Conservation (phyloP, 345 rosid genomes). For the Brassica napus region Da-Ae NC_063446.1:10847501-10848000, state of each 20-base stretch:
- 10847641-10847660: too few species aligned
- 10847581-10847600: too few species aligned
- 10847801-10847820: neutral
- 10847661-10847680: too few species aligned
- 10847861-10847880: conserved; percentile 22
- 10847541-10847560: neutral
- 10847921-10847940: neutral
- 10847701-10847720: too few species aligned
- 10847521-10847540: conserved; percentile 15
- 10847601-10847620: too few species aligned
- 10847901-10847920: conserved; percentile 5
- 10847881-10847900: conserved; percentile 15
- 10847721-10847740: too few species aligned
- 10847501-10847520: neutral
- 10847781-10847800: too few species aligned
- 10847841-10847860: conserved; percentile 8
- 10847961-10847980: conserved; percentile 16
- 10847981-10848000: neutral
- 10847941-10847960: neutral
- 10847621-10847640: too few species aligned
- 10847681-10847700: too few species aligned
- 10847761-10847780: neutral
- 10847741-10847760: too few species aligned
- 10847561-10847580: too few species aligned
- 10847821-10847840: conserved; percentile 18